Evolutionary conservation across 208 protist genomes (phyloP).

Genomic region (Leishmania lainsoni): DNA sequence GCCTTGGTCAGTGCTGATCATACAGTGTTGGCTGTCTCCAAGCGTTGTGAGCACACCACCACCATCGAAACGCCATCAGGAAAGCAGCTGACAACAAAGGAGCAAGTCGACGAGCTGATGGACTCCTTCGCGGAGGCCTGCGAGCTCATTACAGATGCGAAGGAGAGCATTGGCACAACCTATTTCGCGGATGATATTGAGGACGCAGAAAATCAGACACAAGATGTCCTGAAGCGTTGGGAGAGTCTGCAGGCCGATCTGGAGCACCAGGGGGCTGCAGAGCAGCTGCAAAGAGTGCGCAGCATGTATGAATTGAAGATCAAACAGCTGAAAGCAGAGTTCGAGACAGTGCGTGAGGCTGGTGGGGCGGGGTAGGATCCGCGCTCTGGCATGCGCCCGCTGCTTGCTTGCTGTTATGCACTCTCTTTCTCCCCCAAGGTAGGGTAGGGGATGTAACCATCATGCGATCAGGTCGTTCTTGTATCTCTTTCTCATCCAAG

Average conservation of each 20-base stretch:
- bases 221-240: slow-evolving; percentile 61
- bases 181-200: slow-evolving; percentile 78
- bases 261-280: slow-evolving; percentile 29
- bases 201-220: slow-evolving; percentile 55
- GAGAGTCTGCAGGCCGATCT: slow-evolving; percentile 37
- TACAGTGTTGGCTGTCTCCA: background rate
- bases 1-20: background rate
- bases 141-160: slow-evolving; percentile 67
- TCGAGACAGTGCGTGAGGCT: slow-evolving; percentile 44
- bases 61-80: background rate
- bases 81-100: slow-evolving; percentile 2
- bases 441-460: background rate
- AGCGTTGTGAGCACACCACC: slow-evolving; percentile 11
- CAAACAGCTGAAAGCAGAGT: slow-evolving; percentile 64
- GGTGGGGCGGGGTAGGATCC: slow-evolving; percentile 16
- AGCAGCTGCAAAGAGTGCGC: slow-evolving; percentile 34
- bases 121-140: slow-evolving; percentile 67
- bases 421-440: background rate
- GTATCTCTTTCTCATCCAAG: background rate
- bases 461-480: background rate
- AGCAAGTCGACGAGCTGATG: slow-evolving; percentile 55
- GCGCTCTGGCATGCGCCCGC: background rate
- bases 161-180: slow-evolving; percentile 64
- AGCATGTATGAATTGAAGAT: slow-evolving; percentile 74
- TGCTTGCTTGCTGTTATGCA: background rate